Conservation (phyloP, 257 asterid genomes). For the Salvia rosmarinus region DNA sequence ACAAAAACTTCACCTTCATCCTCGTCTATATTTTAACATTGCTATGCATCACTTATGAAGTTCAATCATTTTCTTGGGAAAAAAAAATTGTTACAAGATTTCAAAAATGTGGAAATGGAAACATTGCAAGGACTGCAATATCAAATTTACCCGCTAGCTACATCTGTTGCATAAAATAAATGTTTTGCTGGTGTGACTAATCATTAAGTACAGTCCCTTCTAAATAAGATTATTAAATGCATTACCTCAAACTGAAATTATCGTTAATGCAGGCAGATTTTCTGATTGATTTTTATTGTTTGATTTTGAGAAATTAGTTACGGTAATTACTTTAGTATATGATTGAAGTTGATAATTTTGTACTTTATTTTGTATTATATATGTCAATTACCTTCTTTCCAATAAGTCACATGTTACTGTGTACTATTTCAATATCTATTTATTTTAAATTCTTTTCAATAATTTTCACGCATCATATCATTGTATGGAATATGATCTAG, state of each 20-base stretch:
- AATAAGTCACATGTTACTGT: no score
- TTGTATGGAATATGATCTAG: no score
- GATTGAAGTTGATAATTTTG: not conserved
- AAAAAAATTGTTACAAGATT: not conserved
- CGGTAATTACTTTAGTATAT: not conserved
- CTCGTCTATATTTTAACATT: slow-evolving; percentile 20
- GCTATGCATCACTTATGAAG: not conserved
- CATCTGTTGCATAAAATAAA: not conserved
- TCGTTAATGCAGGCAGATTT: not conserved
- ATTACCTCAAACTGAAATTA: not conserved
- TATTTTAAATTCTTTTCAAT: no score
- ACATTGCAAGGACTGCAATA: no score
- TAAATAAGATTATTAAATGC: not conserved
- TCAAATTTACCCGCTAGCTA: no score
- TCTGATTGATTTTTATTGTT: not conserved
- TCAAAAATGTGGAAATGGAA: not conserved
- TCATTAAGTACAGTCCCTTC: not conserved
- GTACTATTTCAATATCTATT: no score
- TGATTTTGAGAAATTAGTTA: not conserved
- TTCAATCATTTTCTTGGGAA: not conserved
- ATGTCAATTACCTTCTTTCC: no score
- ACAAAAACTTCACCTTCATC: slow-evolving; percentile 18
- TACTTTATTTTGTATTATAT: no score
- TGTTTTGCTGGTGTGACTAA: not conserved
- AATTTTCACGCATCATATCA: no score